These are phyloP conservation scores for Pichia sp. DNA, from an alignment of 1,139 yeast genomes.

Conservation along the genomic window DNA sequence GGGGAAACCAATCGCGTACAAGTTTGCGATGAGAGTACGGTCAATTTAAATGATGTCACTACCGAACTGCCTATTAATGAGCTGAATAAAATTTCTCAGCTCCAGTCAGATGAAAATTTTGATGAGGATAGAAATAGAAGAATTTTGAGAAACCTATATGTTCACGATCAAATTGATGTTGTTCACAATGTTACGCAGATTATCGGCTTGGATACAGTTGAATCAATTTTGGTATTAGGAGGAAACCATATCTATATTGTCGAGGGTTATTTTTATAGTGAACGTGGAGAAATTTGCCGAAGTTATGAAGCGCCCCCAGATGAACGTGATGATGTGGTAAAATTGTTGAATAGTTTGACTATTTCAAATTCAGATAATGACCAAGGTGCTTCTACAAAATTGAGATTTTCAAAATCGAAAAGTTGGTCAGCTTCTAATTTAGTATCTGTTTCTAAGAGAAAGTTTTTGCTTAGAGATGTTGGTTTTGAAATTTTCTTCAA, in stretches of 20 bases:
- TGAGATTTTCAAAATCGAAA: conserved; percentile 19
- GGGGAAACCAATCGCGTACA: too few species aligned
- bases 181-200: conserved; percentile 78
- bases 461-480: conserved; percentile 71
- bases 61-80: not conserved
- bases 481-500: conserved; percentile 75
- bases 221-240: conserved; percentile 73
- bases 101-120: conserved; percentile 42
- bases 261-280: conserved; percentile 62
- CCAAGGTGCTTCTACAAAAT: conserved; percentile 31
- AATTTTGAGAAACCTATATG: conserved; percentile 62
- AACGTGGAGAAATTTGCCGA: conserved; percentile 59
- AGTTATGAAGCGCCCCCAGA: conserved; percentile 61
- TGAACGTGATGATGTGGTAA: conserved; percentile 65
- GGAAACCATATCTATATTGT: conserved; percentile 60
- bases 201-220: conserved; percentile 68
- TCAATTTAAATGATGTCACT: conserved; percentile 31
- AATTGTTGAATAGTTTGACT: conserved; percentile 44
- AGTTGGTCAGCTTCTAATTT: conserved; percentile 36
- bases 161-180: conserved; percentile 68
- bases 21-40: too few species aligned
- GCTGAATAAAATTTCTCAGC: not conserved
- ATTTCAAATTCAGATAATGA: conserved; percentile 11
- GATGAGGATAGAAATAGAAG: conserved; percentile 73
- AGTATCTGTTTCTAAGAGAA: conserved; percentile 66